A percentile compares a stretch with the other conserved stretches of the same genome.
Conservation (phyloP, 116 monocot species). For the Cymodocea nodosa region DNA sequence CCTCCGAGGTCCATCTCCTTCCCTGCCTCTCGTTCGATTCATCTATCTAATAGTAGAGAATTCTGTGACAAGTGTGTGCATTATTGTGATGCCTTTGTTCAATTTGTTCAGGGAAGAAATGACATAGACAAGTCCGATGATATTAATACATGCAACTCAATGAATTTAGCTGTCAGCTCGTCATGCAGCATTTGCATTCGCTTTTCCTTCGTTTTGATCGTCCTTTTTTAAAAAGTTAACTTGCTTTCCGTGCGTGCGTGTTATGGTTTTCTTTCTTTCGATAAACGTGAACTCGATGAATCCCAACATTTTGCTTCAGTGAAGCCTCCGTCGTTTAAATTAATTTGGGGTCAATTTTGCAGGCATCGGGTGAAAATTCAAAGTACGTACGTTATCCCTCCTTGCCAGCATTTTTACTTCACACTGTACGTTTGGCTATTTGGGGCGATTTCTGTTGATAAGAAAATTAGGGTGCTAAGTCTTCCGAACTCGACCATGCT, state of each 20-base stretch:
- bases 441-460: background rate
- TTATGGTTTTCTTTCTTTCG: background rate
- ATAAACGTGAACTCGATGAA: background rate
- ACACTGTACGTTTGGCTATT: background rate
- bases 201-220: too few relatives aligned
- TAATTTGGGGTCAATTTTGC: slow-evolving; percentile 1
- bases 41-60: too few relatives aligned
- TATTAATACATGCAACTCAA: too few relatives aligned
- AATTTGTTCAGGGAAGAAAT: too few relatives aligned
- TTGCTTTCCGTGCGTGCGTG: too few relatives aligned
- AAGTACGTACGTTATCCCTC: slow-evolving; percentile 3
- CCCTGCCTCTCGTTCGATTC: too few relatives aligned
- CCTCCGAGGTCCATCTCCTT: background rate
- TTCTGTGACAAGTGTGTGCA: too few relatives aligned
- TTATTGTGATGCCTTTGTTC: too few relatives aligned
- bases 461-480: background rate
- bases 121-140: too few relatives aligned
- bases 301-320: background rate
- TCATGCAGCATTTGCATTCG: too few relatives aligned
- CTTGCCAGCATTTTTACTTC: background rate
- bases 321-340: background rate
- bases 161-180: too few relatives aligned
- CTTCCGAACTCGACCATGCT: background rate
- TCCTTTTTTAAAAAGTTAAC: too few relatives aligned
- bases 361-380: slow-evolving; percentile 7